Percentiles rank a stretch among this genome's conserved stretches.
phyloP scores from a whole-genome alignment of 1,284 basidiomycete genomes.

The Ceratobasidium sp. region DNA sequence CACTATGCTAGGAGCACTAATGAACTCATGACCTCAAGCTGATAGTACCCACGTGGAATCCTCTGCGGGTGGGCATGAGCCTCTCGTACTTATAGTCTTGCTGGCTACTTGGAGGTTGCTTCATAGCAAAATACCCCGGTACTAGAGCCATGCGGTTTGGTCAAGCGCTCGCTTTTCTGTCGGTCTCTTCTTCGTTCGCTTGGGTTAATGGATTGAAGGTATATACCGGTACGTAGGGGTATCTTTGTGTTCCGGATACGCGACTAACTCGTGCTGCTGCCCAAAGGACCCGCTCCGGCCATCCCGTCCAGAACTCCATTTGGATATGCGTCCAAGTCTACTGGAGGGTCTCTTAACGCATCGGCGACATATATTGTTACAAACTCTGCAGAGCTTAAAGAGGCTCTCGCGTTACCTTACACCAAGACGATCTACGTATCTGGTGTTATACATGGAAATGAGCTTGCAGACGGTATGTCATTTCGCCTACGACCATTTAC shows the following conservation, averaged over 20 bases:
- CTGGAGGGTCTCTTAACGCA: conserved; percentile 23
- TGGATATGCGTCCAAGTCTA: conserved; percentile 27
- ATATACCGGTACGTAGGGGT: conserved; percentile 8
- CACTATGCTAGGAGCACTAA: too few species aligned
- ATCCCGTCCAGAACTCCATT: conserved; percentile 8
- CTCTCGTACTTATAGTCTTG: too few species aligned
- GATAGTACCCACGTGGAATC: too few species aligned
- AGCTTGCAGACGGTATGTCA: conserved; percentile 18
- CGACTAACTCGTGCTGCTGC: background rate
- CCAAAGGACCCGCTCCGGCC: background rate
- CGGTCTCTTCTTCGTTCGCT: background rate
- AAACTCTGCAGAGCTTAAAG: conserved; percentile 19
- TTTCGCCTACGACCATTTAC: conserved; percentile 1
- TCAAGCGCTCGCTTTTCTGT: background rate
- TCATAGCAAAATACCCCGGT: too few species aligned
- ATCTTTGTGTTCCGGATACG: background rate
- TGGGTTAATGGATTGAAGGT: background rate
- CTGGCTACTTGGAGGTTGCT: too few species aligned
- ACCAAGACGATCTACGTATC: conserved; percentile 32
- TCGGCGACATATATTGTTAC: conserved; percentile 30
- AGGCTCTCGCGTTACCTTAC: conserved; percentile 26
- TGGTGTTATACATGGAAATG: conserved; percentile 26
- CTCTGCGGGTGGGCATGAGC: too few species aligned
- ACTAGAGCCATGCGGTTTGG: too few species aligned
- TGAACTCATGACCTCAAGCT: too few species aligned